Base-by-base conservation (phyloP, 768 basidiomycete species). In the Lactarius sp. region DNA sequence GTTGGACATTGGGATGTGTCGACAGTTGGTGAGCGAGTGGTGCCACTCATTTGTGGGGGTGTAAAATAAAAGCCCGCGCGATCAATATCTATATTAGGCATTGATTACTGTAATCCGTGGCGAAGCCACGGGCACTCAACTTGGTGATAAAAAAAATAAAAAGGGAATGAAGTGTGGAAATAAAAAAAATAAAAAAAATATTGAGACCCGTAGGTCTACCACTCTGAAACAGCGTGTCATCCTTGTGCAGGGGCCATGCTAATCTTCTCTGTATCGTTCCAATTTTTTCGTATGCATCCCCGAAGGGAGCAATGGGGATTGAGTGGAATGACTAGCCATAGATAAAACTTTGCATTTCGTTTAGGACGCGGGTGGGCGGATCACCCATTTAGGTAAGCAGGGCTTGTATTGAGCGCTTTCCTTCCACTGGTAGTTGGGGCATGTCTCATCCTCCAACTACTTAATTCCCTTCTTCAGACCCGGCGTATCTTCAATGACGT, bases 211-310 rank as follows among this genome's bases (percentile, higher is more conserved):
- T 75, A 75, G 74, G 71, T 74, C 74, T 88, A 88, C 88, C 87
- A 89, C 88, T 90, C 88, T 87, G 87, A 86, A 83, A 88, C 89
- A 92, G 89, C 90, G 91, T 95, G 94, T 94, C 94, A 95, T 96
- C 94, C 94, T 96, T 97, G 93, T 96, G 94, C 94, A 96, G 94
- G 94, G 94, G 93, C 94, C 91, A 96, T 96, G 94, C 94, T 95
- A 94, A 96, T 94, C 94, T 95, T 95, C 94, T 96, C 93, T 94
- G 93, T 94, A 95, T 94, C 90, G 92, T 94, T 94, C 90, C 92
- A 93, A 94, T 90, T 92, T 93, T 94, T 90, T 88, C 87, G 85
- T 91, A 88, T 90, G 90, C 86, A 87, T 87, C 90, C 86, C 86
- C 86, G 85, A 88, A 88, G 86, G 86, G 87, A 65, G 66, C 63